phyloP scores from a whole-genome alignment of 768 basidiomycete species.

The Tricholoma flavovirens region DNA sequence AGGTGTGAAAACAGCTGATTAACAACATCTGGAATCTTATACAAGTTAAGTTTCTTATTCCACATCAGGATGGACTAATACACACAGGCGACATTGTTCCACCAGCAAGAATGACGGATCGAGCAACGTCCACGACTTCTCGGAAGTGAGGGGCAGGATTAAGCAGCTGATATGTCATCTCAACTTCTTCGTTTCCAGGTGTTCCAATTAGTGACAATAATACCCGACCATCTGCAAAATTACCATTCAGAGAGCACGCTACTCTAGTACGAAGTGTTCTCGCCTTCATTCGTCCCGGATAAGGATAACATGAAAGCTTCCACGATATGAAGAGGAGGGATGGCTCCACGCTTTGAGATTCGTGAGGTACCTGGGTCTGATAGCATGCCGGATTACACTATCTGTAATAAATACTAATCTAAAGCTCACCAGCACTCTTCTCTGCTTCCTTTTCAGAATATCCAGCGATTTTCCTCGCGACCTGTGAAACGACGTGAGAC shows the following conservation, averaged over 20 bases:
- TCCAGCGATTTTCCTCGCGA: slow-evolving; percentile 78
- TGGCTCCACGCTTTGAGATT: slow-evolving; percentile 32
- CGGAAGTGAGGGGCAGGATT: slow-evolving; percentile 86
- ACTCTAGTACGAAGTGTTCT: slow-evolving; percentile 1
- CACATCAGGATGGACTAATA: neutral
- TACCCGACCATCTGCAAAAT: slow-evolving; percentile 65
- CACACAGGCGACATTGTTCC: slow-evolving; percentile 98
- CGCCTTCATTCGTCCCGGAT: slow-evolving; percentile 74
- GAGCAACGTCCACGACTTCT: slow-evolving; percentile 75
- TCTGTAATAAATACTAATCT: neutral
- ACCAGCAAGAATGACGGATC: slow-evolving; percentile 87
- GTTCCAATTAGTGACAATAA: slow-evolving; percentile 45
- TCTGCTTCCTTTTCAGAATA: slow-evolving; percentile 64
- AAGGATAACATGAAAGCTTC: slow-evolving; percentile 76
- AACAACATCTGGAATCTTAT: slow-evolving; percentile 81
- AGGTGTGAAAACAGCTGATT: slow-evolving; percentile 74
- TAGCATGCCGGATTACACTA: neutral
- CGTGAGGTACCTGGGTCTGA: neutral
- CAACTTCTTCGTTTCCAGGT: slow-evolving; percentile 40
- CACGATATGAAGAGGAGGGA: slow-evolving; percentile 74
- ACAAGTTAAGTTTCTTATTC: neutral
- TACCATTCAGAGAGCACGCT: neutral
- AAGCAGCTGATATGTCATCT: slow-evolving; percentile 86
- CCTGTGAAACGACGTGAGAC: slow-evolving; percentile 26
- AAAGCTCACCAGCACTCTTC: slow-evolving; percentile 31